Percentiles rank a stretch among this genome's conserved stretches.
These are phyloP conservation scores for Zoysia matrella DNA, from an alignment of 202 grass and related monocot genomes.

Conservation along the genomic window DNA sequence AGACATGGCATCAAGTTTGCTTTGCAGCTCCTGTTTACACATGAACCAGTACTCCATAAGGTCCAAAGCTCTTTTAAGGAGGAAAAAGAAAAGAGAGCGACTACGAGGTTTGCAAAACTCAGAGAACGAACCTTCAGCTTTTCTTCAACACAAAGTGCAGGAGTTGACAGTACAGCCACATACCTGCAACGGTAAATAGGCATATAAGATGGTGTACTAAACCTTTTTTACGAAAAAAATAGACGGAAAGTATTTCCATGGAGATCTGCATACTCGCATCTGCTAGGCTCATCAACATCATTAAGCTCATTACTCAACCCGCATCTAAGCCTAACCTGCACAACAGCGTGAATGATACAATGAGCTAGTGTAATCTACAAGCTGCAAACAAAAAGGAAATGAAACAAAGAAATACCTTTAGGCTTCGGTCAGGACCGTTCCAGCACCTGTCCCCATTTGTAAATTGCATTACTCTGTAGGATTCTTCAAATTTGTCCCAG, in stretches of 20 bases:
- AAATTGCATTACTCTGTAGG: conserved; percentile 78
- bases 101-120: neutral
- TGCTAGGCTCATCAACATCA: too few relatives aligned
- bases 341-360: too few relatives aligned
- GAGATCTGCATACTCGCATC: conserved; percentile 51
- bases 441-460: conserved; percentile 89
- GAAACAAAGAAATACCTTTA: conserved; percentile 60
- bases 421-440: conserved; percentile 93
- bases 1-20: too few relatives aligned
- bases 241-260: conserved; percentile 10
- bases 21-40: too few relatives aligned
- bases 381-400: too few relatives aligned
- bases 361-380: too few relatives aligned
- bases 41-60: conserved; percentile 31
- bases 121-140: conserved; percentile 27
- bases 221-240: neutral
- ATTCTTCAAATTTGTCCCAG: conserved; percentile 98
- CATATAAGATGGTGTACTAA: neutral
- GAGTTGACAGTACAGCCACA: neutral
- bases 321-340: too few relatives aligned
- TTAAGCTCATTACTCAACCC: too few relatives aligned
- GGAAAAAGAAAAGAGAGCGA: neutral
- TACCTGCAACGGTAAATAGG: conserved; percentile 57
- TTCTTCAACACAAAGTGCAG: too few relatives aligned
- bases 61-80: neutral